phyloP scores from a whole-genome alignment of 2,329 filamentous ascomycete species.

The Lanzia echinophila region DNA sequence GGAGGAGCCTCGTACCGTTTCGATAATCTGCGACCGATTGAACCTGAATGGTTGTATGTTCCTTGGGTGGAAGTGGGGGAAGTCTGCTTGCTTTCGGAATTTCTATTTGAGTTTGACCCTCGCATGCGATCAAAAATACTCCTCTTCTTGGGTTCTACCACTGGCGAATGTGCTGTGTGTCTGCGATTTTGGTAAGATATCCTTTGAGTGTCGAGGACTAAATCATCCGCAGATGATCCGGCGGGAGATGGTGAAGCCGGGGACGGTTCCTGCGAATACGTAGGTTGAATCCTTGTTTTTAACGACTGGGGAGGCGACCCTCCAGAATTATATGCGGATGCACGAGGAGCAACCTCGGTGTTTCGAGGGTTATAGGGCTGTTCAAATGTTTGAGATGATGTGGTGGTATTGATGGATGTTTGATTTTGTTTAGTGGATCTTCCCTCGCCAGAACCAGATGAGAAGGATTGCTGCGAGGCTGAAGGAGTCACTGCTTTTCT shows the following conservation, averaged over 20 bases:
- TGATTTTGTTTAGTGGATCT: constrained; percentile 14
- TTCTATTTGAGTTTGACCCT: constrained; percentile 19
- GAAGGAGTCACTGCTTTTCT: constrained; percentile 10
- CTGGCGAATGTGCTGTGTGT: constrained; percentile 15
- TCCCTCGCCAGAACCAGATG: constrained; percentile 13
- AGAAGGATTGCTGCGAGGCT: constrained; percentile 13
- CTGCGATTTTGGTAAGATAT: constrained; percentile 17
- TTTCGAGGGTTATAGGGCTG: constrained; percentile 18
- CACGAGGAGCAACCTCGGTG: constrained; percentile 17
- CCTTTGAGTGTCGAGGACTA: constrained; percentile 19
- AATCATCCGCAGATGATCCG: constrained; percentile 25
- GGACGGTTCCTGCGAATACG: constrained; percentile 18
- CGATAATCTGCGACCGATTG: constrained; percentile 48
- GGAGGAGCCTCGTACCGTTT: constrained; percentile 46
- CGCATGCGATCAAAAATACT: constrained; percentile 29
- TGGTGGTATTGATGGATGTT: constrained; percentile 6
- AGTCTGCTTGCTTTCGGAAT: constrained; percentile 20
- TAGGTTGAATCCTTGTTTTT: constrained; percentile 20
- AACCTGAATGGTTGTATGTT: constrained; percentile 38
- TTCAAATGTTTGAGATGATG: constrained; percentile 12
- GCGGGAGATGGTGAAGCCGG: constrained; percentile 11
- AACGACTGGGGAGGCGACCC: constrained; percentile 21
- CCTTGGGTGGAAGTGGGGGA: constrained; percentile 11
- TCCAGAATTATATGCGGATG: constrained; percentile 20
- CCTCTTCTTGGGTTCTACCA: constrained; percentile 26